Conservation (phyloP, 2,329 filamentous ascomycete species). For the Claviceps spartinae region DNA sequence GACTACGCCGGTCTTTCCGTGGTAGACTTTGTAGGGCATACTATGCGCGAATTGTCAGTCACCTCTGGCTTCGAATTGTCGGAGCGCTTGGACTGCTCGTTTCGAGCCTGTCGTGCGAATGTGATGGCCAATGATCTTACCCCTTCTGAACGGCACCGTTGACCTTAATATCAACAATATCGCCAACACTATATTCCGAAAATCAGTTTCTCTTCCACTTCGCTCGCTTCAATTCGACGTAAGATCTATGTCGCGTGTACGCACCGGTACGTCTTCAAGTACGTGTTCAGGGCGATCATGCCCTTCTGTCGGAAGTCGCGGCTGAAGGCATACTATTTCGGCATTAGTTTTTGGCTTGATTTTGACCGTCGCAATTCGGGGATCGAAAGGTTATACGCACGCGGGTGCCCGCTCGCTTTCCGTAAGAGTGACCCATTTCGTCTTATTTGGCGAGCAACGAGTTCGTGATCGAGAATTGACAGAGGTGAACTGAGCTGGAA, state of each 20-base stretch:
- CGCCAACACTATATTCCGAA: slow-evolving; percentile 57
- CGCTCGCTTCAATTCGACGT: neutral
- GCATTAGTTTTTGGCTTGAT: slow-evolving; percentile 7
- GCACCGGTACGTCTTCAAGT: slow-evolving; percentile 83
- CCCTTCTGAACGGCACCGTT: slow-evolving; percentile 98
- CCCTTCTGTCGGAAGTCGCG: slow-evolving; percentile 92
- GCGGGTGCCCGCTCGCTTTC: slow-evolving; percentile 77
- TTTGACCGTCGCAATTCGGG: slow-evolving; percentile 17
- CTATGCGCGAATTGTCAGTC: slow-evolving; percentile 35
- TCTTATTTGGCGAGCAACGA: slow-evolving; percentile 29
- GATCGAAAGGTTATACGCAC: slow-evolving; percentile 35
- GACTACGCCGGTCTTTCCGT: slow-evolving; percentile 95
- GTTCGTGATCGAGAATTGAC: slow-evolving; percentile 30
- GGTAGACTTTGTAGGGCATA: slow-evolving; percentile 99
- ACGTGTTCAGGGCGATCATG: slow-evolving; percentile 84
- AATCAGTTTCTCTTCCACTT: slow-evolving; percentile 26
- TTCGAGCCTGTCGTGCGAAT: neutral
- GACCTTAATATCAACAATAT: slow-evolving; percentile 97
- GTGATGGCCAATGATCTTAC: slow-evolving; percentile 38
- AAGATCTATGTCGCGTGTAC: slow-evolving; percentile 9
- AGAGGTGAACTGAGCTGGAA: slow-evolving; percentile 20
- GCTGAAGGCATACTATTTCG: slow-evolving; percentile 70
- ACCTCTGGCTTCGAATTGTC: neutral
- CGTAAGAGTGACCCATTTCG: slow-evolving; percentile 76
- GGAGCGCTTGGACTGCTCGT: neutral